Evolutionary conservation across 495 filamentous ascomycete species (phyloP), one percentile per base, ranked within the genome.

Genomic region (Lindgomyces ingoldianus): DNA sequence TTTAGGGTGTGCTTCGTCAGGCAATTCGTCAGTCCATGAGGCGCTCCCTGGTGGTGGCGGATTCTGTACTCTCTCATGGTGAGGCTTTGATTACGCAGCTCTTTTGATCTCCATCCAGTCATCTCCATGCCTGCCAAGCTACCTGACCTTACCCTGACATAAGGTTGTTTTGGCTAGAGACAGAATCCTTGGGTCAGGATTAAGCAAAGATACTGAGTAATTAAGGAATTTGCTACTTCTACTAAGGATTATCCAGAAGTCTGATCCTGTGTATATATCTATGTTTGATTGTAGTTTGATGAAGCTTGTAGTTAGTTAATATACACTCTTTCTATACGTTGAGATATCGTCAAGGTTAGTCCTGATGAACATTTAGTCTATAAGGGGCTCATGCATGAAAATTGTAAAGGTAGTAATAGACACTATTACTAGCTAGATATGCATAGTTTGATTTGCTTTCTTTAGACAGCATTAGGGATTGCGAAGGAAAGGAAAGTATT

Each of bases 401-500:
- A n/a, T n/a, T n/a, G n/a, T n/a, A n/a, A n/a, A n/a, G n/a, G n/a
- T n/a, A n/a, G n/a, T n/a, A n/a, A n/a, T n/a, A n/a, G n/a, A n/a
- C n/a, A n/a, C n/a, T n/a, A n/a, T n/a, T n/a, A 57, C 22, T 51
- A 25, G 44, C 48, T 54, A 47, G 41, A 62, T 54, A 62, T 62
- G 26, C 25, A n/a, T n/a, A n/a, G n/a, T n/a, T n/a, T n/a, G 33
- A 51, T 54, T 42, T 54, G 11, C 19, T 54, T 62, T 53, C 41
- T 54, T 42, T n/a, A 54, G 44, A 29, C 48, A 4, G 53, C 49
- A 41, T 60, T 50, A 42, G 19, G 39, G 52, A 64, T 24, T 52
- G 26, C 59, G 25, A 45, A 30, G 59, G 0, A 53, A 63, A 60
- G 62, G 62, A 59, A 65, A 65, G 62, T 51, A 58, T 65, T 58